phyloP scores from a whole-genome alignment of 2,329 filamentous ascomycete genomes.

The Phyllosticta capitalensis region DNA sequence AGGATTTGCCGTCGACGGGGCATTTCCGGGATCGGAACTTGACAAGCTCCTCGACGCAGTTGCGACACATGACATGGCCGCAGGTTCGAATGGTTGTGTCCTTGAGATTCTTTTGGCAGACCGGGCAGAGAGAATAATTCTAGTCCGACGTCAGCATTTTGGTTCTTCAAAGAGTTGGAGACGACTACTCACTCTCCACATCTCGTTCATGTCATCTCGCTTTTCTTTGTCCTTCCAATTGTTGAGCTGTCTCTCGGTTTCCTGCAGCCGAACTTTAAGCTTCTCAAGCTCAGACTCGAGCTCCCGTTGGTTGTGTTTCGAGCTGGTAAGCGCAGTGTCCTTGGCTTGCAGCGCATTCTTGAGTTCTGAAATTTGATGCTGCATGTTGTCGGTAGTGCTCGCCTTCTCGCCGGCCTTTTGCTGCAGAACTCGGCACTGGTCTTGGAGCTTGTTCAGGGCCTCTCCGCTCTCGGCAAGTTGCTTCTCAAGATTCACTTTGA shows the following conservation, averaged over 20 bases:
- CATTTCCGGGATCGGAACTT: conserved; percentile 89
- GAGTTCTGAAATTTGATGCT: conserved; percentile 67
- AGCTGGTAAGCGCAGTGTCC: conserved; percentile 58
- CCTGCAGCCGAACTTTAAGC: conserved; percentile 65
- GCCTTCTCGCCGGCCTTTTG: conserved; percentile 59
- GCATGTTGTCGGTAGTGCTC: conserved; percentile 61
- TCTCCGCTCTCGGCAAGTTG: conserved; percentile 77
- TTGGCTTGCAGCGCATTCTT: conserved; percentile 65
- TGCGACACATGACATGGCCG: conserved; percentile 87
- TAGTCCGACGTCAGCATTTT: neutral
- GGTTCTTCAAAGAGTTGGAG: neutral
- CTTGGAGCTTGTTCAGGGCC: conserved; percentile 58
- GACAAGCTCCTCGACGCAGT: conserved; percentile 82
- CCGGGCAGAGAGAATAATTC: conserved; percentile 60
- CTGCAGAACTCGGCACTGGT: conserved; percentile 68
- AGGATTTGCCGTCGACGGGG: conserved; percentile 84
- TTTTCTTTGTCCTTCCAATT: conserved; percentile 65
- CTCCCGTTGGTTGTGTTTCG: conserved; percentile 51
- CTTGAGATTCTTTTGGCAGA: conserved; percentile 89
- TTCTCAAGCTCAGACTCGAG: conserved; percentile 67
- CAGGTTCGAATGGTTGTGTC: conserved; percentile 89
- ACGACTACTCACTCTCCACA: conserved; percentile 40
- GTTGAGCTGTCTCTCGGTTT: conserved; percentile 73
- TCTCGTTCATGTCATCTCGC: conserved; percentile 11
- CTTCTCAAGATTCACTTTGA: conserved; percentile 82